Evolutionary conservation across 176 grass and related monocot genomes (phyloP), one percentile per base, ranked within the genome.

Genomic region (Tillandsia fasciculata): DNA sequence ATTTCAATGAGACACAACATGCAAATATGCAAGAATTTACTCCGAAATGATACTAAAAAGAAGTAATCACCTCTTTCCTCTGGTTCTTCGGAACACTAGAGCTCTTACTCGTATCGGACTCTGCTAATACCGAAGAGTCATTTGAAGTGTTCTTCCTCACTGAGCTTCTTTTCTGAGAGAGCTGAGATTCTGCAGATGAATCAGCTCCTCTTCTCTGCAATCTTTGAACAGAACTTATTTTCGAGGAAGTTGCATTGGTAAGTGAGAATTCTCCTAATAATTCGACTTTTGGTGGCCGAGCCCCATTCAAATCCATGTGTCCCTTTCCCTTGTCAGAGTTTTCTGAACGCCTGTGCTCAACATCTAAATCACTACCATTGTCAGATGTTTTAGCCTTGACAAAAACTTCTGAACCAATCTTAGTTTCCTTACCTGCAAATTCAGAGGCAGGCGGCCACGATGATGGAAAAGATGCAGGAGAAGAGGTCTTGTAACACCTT

Each of bases 221-320:
- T 26, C n/a, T 65, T 66, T 70, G 76, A 8, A 11, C 65, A 4
- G 77, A 15, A 49, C 66, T 74, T 66, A 26, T 33, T 51, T 66
- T 77, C 12, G 58, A 68, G 22, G 59, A 56, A 64, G 64, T 49
- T 69, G 48, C 49, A 50, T 71, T 52, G 1, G 63, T 47, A 71
- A 74, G 33, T 13, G 53, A 64, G 23, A 86, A 83, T 61, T 90
- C 83, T 3, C 80, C 77, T 11, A 86, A 77, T 52, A 83, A 56
- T 59, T 86, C 27, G 2, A 86, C 83, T 9, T 74, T 65, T 2
- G 87, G 77, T 52, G 76, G 49, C 47, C 53, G 69, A 0, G 33
- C 77, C 56, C 53, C 69, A n/a, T 66, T 71, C 56, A 10, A 23
- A 14, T 76, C 69, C 15, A 12, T 76, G 12, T 28, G 50, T 20